Percentiles rank a stretch among this genome's conserved stretches.
Conservation (phyloP, 495 filamentous ascomycete species). For the Cudoniella acicularis region DNA sequence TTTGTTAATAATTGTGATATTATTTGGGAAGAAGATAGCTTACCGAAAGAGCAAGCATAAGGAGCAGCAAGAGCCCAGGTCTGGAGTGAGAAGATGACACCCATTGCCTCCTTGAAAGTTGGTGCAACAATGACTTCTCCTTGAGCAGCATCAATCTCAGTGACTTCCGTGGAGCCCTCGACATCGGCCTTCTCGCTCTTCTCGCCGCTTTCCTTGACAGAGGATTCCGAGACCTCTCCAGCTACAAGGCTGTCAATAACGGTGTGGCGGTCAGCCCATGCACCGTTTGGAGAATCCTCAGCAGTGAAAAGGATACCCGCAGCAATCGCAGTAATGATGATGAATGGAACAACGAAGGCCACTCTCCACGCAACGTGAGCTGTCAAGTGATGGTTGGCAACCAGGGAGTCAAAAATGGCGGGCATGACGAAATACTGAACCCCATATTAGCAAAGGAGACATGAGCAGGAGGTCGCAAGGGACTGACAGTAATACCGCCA, state of each 20-base stretch:
- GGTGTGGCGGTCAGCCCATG: constrained; percentile 70
- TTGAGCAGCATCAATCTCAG: constrained; percentile 49
- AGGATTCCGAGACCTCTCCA: constrained; percentile 25
- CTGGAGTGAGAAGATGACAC: constrained; percentile 60
- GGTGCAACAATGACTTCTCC: constrained; percentile 66
- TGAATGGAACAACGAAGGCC: constrained; percentile 77
- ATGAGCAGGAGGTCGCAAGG: not conserved
- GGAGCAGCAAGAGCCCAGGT: constrained; percentile 61
- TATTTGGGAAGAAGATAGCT: too few species aligned
- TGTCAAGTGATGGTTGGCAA: constrained; percentile 50
- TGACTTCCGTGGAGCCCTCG: constrained; percentile 27
- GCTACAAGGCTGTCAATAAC: constrained; percentile 37
- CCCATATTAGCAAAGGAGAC: not conserved
- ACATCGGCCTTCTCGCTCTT: constrained; percentile 22
- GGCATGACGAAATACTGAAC: constrained; percentile 81
- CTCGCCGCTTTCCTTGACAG: constrained; percentile 34
- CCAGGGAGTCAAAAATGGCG: constrained; percentile 80
- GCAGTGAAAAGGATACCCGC: constrained; percentile 67
- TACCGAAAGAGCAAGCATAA: constrained; percentile 87
- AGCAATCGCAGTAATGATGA: constrained; percentile 65
- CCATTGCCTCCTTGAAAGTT: constrained; percentile 53
- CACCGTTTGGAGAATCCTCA: constrained; percentile 80
- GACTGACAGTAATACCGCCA: constrained; percentile 68
- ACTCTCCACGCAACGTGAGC: constrained; percentile 78
- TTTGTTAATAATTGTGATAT: too few species aligned